Base-by-base conservation (phyloP, 345 rosid species). In the Arabidopsis suecica region DNA sequence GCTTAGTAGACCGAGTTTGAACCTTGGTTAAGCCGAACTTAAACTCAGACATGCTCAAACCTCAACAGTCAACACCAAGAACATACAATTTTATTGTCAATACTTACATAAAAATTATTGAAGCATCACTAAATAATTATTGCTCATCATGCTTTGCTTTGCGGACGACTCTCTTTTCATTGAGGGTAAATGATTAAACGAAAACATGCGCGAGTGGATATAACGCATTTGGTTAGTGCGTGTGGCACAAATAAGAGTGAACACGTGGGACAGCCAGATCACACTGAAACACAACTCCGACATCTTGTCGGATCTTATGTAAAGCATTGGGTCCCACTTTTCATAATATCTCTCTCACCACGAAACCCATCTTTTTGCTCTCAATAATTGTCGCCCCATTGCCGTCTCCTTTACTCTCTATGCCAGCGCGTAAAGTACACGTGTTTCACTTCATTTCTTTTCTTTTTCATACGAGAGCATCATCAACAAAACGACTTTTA, bases 251-350 rank as follows among this genome's bases (percentile, higher is more conserved):
- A 8, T 1, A 0, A 40, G 3, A 33, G 69, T 12, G 13, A 55
- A 76, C 75, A 76, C 80, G 71, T 76, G 75, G 75, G 71, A 45
- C 75, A 69, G 59, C 5, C 59, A 61, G 59, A 76, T 76, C 75
- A 76, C 65, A 61, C 59, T 25, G 53, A 62, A 28, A 76, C 80
- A 54, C 38, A 3, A 8, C 50, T 61, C 64, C 79, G 65, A 76
- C 80, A 69, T 76, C 5, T 7, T 69, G 80, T 76, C 75, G 80
- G 75, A 76, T 61, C 41, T 69, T 69, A 40, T 54, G 59, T 37
- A 61, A 62, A 74, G 59, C 34, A 10, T 0, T 62, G 59, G 80
- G 75, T 3, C 75, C 80, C 64, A 44, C 50, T 20, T 20, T 4
- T 5, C 37, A 74, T 47, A 36, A 64, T 54, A 37, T 56, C 18